Evolutionary conservation across 2,329 filamentous ascomycete species (phyloP).

Genomic region (Aureobasidium sp.): DNA sequence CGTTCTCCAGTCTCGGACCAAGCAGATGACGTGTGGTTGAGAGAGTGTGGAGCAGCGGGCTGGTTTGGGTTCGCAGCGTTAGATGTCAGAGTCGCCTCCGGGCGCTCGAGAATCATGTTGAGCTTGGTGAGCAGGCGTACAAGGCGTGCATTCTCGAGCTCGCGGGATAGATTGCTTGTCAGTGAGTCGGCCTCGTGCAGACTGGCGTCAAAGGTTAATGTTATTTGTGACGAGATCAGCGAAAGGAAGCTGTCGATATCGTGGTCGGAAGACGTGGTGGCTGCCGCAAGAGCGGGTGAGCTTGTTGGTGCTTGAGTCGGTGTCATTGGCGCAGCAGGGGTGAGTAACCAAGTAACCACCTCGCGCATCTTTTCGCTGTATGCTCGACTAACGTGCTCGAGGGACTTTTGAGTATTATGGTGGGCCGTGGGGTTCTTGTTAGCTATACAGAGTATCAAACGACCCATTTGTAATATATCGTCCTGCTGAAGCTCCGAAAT

Average conservation of each 20-base stretch:
- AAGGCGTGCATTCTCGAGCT: constrained; percentile 83
- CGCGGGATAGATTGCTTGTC: constrained; percentile 61
- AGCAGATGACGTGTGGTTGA: constrained; percentile 24
- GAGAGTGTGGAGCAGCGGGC: constrained; percentile 21
- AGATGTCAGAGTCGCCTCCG: constrained; percentile 47
- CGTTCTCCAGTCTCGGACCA: constrained; percentile 93
- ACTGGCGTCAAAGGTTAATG: constrained; percentile 65
- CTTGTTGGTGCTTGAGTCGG: constrained; percentile 58
- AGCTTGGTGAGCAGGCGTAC: constrained; percentile 77
- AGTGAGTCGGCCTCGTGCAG: constrained; percentile 74
- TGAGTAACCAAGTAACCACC: constrained; percentile 73
- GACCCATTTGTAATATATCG: constrained; percentile 77
- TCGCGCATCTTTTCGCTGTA: constrained; percentile 75
- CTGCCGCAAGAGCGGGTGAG: constrained; percentile 56
- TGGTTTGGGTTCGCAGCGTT: constrained; percentile 40
- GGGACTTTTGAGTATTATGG: constrained; percentile 57
- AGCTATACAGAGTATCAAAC: constrained; percentile 72
- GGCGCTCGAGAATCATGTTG: constrained; percentile 80
- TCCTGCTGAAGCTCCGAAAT: constrained; percentile 75
- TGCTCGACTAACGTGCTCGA: constrained; percentile 67
- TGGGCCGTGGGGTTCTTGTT: constrained; percentile 43
- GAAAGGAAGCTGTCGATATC: constrained; percentile 71
- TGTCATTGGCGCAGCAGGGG: constrained; percentile 32
- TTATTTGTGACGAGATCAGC: constrained; percentile 69
- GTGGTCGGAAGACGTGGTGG: constrained; percentile 43